Evolutionary conservation across 805 yeast genomes (phyloP).

Genomic region (Schizosaccharomyces octosporus): DNA sequence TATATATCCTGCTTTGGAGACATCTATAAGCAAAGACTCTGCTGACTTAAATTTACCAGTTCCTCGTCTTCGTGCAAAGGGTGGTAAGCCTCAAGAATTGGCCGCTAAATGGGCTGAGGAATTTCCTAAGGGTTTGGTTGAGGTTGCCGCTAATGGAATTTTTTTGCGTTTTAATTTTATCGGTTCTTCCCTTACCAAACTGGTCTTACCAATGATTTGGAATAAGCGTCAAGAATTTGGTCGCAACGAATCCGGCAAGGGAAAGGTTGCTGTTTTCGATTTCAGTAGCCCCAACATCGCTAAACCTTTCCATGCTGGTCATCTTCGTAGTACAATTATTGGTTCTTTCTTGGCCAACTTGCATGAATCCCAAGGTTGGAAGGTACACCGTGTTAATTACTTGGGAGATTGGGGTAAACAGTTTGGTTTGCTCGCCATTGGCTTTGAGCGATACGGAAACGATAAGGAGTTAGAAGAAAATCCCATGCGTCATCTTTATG

Average conservation of each 20-base stretch:
- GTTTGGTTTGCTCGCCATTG: conserved; percentile 85
- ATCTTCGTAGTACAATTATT: conserved; percentile 85
- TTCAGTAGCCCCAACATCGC: conserved; percentile 97
- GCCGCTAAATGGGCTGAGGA: conserved; percentile 56
- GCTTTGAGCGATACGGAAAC: conserved; percentile 63
- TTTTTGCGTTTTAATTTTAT: conserved; percentile 74
- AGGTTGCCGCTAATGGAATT: conserved; percentile 65
- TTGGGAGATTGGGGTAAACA: conserved; percentile 99
- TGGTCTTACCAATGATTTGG: conserved; percentile 48
- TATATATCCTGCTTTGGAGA: conserved; percentile 67
- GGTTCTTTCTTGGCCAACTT: conserved; percentile 86
- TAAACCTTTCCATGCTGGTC: conserved; percentile 99
- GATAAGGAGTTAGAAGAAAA: conserved; percentile 45
- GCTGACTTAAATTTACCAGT: conserved; percentile 85
- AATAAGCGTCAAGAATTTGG: conserved; percentile 43
- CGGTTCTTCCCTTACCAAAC: conserved; percentile 36
- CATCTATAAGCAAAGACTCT: conserved; percentile 30
- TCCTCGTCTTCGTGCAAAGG: conserved; percentile 68
- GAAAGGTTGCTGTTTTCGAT: conserved; percentile 55
- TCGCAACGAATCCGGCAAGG: conserved; percentile 42
- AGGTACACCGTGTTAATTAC: conserved; percentile 79
- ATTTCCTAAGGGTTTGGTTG: conserved; percentile 47
- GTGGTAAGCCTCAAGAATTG: conserved; percentile 44
- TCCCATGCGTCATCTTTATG: conserved; percentile 85
- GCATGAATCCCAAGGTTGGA: conserved; percentile 76